Evolutionary conservation across 441 rosid species (phyloP).

Genomic region (Populus hybrid): DNA sequence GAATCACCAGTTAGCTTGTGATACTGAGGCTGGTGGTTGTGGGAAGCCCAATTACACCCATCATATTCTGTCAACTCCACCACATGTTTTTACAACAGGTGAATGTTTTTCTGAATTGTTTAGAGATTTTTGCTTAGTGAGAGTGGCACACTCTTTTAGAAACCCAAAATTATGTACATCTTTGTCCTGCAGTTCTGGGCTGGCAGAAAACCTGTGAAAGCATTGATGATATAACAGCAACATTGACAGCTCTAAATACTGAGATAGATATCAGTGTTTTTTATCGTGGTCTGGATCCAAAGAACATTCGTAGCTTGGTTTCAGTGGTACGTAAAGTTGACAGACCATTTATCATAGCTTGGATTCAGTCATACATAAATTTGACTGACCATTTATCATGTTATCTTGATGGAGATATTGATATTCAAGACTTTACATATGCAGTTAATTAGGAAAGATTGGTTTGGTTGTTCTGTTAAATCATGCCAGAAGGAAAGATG

Average conservation of each 20-base stretch:
- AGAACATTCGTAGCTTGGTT: slow-evolving; percentile 60
- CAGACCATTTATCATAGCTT: slow-evolving; percentile 22
- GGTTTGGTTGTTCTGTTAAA: not conserved
- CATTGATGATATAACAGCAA: slow-evolving; percentile 76
- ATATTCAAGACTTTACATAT: not conserved
- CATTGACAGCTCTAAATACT: slow-evolving; percentile 65
- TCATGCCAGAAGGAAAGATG: not conserved
- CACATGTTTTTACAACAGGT: slow-evolving; percentile 88
- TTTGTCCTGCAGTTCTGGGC: slow-evolving; percentile 71
- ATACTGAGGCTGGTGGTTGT: slow-evolving; percentile 78
- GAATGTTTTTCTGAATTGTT: slow-evolving; percentile 10
- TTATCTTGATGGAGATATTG: not conserved
- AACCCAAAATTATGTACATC: slow-evolving; percentile 1
- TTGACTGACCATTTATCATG: not conserved
- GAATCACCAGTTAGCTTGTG: slow-evolving; percentile 93
- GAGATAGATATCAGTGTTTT: slow-evolving; percentile 84
- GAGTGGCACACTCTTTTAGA: slow-evolving; percentile 1
- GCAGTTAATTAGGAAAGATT: not conserved
- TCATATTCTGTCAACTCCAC: slow-evolving; percentile 68
- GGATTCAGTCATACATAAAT: slow-evolving; percentile 78
- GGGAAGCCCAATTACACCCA: slow-evolving; percentile 78
- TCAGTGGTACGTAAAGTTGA: slow-evolving; percentile 68
- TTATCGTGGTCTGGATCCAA: slow-evolving; percentile 80
- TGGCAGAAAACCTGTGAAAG: slow-evolving; percentile 96
- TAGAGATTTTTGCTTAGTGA: slow-evolving; percentile 10